A percentile compares a stretch with the other conserved stretches of the same genome.
Conservation (phyloP, 2,329 filamentous ascomycete species). For the Sporothrix globosa region DNA sequence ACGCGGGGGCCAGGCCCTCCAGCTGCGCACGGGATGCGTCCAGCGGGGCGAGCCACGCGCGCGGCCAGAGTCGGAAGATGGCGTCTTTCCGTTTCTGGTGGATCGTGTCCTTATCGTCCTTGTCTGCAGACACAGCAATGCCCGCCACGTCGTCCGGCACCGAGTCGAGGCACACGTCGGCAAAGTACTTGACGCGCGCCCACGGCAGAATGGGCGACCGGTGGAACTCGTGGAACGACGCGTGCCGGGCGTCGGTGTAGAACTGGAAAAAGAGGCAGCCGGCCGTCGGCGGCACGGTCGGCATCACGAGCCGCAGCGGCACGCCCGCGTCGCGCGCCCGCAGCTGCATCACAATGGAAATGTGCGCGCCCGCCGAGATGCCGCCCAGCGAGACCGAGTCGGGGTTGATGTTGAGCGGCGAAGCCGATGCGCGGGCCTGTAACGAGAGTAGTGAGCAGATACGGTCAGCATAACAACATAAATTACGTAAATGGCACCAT, state of each 20-base stretch:
- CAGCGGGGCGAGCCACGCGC: constrained; percentile 45
- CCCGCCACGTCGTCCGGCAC: constrained; percentile 48
- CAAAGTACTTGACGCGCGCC: constrained; percentile 48
- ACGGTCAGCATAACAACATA: no score
- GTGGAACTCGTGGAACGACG: constrained; percentile 31
- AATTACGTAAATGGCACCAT: no score
- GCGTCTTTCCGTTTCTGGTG: constrained; percentile 11
- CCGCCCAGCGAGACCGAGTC: constrained; percentile 47
- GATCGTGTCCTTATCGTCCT: not conserved
- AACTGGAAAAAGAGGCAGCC: constrained; percentile 40
- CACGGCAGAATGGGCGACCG: constrained; percentile 51
- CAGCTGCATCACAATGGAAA: constrained; percentile 45
- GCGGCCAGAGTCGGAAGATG: not conserved
- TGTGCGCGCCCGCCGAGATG: constrained; percentile 53
- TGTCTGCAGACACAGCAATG: constrained; percentile 37
- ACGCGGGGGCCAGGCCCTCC: constrained; percentile 46
- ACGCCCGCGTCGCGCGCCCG: constrained; percentile 46
- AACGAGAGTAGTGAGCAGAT: not conserved
- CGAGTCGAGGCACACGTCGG: constrained; percentile 46
- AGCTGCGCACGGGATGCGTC: constrained; percentile 48
- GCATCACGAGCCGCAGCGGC: constrained; percentile 44
- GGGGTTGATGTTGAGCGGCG: constrained; percentile 41
- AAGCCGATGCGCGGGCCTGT: constrained; percentile 37
- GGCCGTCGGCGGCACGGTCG: constrained; percentile 42
- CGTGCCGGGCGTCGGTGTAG: constrained; percentile 44